Evolutionary conservation across 2,329 filamentous ascomycete genomes (phyloP), one percentile per base, ranked within the genome.

Genomic region (Aphanoascus verrucosus): DNA sequence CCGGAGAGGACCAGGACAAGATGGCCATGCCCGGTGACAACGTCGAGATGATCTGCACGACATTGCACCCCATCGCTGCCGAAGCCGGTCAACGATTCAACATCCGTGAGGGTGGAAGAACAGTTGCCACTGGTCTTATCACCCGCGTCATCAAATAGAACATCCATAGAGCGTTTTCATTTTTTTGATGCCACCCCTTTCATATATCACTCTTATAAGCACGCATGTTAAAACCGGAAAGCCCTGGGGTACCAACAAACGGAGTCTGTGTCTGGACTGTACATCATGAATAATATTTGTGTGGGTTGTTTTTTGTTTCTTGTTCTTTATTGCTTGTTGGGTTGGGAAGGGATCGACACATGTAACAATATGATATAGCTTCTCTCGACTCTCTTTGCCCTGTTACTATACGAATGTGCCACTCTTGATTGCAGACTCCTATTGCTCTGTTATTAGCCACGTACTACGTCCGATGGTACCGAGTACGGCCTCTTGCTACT

Each of bases 11-110:
- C 63, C 72, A 77, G 59, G 75, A 74, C 71, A 90, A 88, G 79
- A 86, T 89, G 77, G 84, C 96, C 72, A 94, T 95, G 89, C 93
- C 93, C 50, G 93, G 93, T 72, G 93, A 98, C 81, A 98, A 98
- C 74, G 83, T 95, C 62, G 93, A 98, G 79, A 96, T 98, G 90
- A 76, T 93, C 60, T 86, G 89, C 70, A 82, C 85, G 64, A 83
- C 95, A 67, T 82, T 88, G 73, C 77, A 86, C 73, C 88, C 91
- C 59, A 81, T 94, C 65, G 91, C 91, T 56, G 74, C 96, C 59
- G 93, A 98, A 77, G 76, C 81, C 58, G 91, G 93, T 63, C 88
- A 96, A 78, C 87, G 93, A 65, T 93, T 98, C 82, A 98, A 97
- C 79, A 83, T 98, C 69, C 88, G 93, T 74, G 93, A 98, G 78